Conservation (phyloP, 176 grass and related monocot species). For the Elaeis guineensis region DNA sequence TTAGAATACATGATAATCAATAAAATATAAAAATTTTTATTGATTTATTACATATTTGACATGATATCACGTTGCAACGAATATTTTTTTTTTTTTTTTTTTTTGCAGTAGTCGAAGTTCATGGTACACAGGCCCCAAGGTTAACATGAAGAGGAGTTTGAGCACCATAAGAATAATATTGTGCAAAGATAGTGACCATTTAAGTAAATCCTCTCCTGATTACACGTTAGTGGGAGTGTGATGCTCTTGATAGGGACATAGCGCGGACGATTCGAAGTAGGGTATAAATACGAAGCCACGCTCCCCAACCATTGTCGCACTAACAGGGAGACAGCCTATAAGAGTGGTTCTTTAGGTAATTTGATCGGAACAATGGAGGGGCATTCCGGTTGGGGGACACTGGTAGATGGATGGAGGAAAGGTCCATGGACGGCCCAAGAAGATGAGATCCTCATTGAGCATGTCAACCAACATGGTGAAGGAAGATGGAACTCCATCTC, state of each 20-base stretch:
- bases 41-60: too few species aligned
- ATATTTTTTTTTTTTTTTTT: too few species aligned
- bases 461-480: constrained; percentile 76
- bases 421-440: constrained; percentile 89
- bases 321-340: constrained; percentile 17
- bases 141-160: too few species aligned
- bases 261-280: constrained; percentile 4
- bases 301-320: constrained; percentile 24
- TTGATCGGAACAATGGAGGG: constrained; percentile 29
- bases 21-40: too few species aligned
- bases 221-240: constrained; percentile 35
- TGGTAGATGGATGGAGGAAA: constrained; percentile 72
- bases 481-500: constrained; percentile 91
- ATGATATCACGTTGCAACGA: too few species aligned
- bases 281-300: constrained; percentile 26
- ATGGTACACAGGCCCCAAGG: too few species aligned
- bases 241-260: constrained; percentile 34
- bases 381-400: constrained; percentile 40
- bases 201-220: constrained; percentile 7
- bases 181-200: not conserved
- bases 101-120: too few species aligned
- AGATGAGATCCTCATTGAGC: constrained; percentile 64
- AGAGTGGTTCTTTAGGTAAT: too few species aligned
- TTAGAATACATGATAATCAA: too few species aligned
- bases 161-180: too few species aligned